Evolutionary conservation across 306 rosid species (phyloP).

Genomic region (Fragaria iinumae): DNA sequence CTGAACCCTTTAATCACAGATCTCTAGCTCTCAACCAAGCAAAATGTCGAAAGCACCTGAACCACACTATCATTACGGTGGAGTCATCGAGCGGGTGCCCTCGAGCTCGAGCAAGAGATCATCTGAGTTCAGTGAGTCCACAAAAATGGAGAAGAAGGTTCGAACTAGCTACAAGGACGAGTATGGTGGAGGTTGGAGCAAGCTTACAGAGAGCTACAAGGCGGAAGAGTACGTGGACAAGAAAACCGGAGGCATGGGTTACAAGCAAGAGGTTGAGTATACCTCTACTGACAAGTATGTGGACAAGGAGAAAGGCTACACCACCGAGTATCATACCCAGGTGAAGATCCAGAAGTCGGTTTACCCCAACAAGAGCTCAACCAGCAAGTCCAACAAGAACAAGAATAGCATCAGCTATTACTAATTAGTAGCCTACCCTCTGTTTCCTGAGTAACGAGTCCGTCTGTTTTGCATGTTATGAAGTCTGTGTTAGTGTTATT

Average conservation of each 20-base stretch:
- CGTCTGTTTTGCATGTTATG: not conserved
- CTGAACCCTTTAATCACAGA: not conserved
- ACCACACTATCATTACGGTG: not conserved
- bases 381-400: not conserved
- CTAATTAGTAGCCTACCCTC: not conserved
- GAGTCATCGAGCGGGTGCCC: not conserved
- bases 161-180: not conserved
- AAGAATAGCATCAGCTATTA: not conserved
- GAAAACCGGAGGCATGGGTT: slow-evolving; percentile 1
- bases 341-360: slow-evolving; percentile 7
- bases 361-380: slow-evolving; percentile 13
- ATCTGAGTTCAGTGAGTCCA: not conserved
- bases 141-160: not conserved
- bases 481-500: not conserved
- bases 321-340: slow-evolving; percentile 1
- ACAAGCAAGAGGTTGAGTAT: not conserved
- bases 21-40: not conserved
- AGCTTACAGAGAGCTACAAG: not conserved
- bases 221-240: not conserved
- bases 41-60: not conserved
- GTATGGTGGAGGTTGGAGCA: not conserved
- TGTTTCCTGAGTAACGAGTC: not conserved
- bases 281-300: not conserved
- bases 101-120: slow-evolving; percentile 1
- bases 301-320: not conserved